Evolutionary conservation across 2,329 filamentous ascomycete species (phyloP), one percentile per base, ranked within the genome.

Genomic region (Botryotinia convoluta): DNA sequence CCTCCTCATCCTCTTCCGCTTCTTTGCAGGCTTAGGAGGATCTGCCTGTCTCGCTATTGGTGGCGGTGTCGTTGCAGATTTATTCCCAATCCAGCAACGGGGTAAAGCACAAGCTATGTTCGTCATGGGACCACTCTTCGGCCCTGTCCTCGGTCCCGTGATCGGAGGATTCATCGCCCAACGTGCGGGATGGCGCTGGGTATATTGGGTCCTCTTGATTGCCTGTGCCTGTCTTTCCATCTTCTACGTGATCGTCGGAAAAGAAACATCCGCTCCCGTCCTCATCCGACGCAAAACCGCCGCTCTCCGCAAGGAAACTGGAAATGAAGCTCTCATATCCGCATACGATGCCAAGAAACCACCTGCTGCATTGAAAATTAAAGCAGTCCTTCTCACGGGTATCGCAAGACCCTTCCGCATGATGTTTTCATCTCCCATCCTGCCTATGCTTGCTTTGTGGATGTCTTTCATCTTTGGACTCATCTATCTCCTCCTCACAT

Each of bases 61-160:
- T 12, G 89, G 89, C 48, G 90, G 90, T 32, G 88, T 88, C 3
- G 89, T 93, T 48, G 87, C 89, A 44, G 91, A 93, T 79, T 84
- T 93, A 81, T 85, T 92, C 42, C 78, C 80, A 0, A 85, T 86
- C 65, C 87, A 90, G 77, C 84, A 88, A 76, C 85, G 90, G 54
- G 89, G 87, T 20, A 81, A 83, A 6, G 87, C 87, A 70, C 90
- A 91, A 87, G 84, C 85, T 1, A 82, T 79, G 16, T 87, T 84
- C 72, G 80, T 81, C 45, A 79, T 86, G 35, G 85, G 84, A 0
- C 84, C 84, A 16, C 79, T 81, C 35, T 74, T 80, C 29, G 82
- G 82, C 3, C 83, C 84, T 14, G 71, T 76, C 37, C 57, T 75
- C 32, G 76, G 81, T 10, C 81, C 81, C 10, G 76, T 81, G 10